Evolutionary conservation across 1,284 basidiomycete genomes (phyloP).

Genomic region (Marasmius sp.): DNA sequence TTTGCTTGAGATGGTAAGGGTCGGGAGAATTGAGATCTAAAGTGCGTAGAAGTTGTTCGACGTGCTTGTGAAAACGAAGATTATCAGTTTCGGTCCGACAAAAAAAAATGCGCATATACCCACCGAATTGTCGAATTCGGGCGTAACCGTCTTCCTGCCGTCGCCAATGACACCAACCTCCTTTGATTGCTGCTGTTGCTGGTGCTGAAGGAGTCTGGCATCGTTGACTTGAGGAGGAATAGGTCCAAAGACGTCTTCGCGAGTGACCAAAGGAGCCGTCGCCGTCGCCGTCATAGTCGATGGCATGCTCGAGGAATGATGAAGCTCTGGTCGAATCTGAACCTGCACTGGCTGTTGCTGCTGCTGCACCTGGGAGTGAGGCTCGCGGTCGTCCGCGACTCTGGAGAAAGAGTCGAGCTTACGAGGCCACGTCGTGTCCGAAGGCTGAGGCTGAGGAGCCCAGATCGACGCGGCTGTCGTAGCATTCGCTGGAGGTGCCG

Average conservation of each 20-base stretch:
- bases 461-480: slow-evolving; percentile 53
- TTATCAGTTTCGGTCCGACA: slow-evolving; percentile 21
- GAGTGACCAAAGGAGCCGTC: slow-evolving; percentile 30
- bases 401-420: slow-evolving; percentile 59
- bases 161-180: slow-evolving; percentile 74
- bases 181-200: slow-evolving; percentile 23
- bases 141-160: slow-evolving; percentile 61
- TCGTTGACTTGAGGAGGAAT: slow-evolving; percentile 18
- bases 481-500: not conserved
- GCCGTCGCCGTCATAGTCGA: not conserved
- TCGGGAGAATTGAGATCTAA: slow-evolving; percentile 73
- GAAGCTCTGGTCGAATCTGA: slow-evolving; percentile 13
- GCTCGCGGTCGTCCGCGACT: slow-evolving; percentile 39
- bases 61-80: slow-evolving; percentile 47
- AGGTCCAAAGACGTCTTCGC: slow-evolving; percentile 65
- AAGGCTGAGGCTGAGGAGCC: slow-evolving; percentile 72
- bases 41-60: slow-evolving; percentile 73
- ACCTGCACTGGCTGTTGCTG: not conserved
- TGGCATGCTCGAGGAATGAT: slow-evolving; percentile 22
- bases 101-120: slow-evolving; percentile 27
- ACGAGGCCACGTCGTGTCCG: slow-evolving; percentile 63
- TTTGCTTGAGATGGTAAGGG: slow-evolving; percentile 40
- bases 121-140: slow-evolving; percentile 56
- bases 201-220: slow-evolving; percentile 21
- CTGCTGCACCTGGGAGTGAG: not conserved